Evolutionary conservation across 1,284 basidiomycete species (phyloP), one percentile per base, ranked within the genome.

Genomic region (Ustilago xerochloae): DNA sequence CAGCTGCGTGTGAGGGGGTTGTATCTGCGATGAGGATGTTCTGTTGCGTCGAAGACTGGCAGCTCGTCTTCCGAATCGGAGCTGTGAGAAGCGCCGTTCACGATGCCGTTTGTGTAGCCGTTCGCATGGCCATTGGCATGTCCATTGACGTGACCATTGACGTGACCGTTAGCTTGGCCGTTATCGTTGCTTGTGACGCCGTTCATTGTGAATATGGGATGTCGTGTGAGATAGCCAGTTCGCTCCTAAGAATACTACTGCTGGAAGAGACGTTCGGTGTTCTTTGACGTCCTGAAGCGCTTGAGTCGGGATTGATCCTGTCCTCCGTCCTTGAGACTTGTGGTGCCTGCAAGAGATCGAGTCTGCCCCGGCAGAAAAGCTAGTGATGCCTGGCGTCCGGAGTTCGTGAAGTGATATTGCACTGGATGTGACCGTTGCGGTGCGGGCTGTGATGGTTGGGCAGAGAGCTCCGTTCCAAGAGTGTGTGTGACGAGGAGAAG

Each of bases 1-100:
- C 64, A 80, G 36, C 66, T 61, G 45, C 71, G 68, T 8, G 67
- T 77, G 24, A 84, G 53, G 9, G 82, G 81, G 53, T 84, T 84
- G 70, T 71, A 84, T 29, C 82, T 63, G 12, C 82, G 66, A 46
- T 84, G 82, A 10, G 82, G 79, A 38, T 84, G 79, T 56, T 82
- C 73, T 6, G 69, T 63, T 1, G 81, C 63, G 30, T 83, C 81
- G 41, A 84, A 78, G 3, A 60, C 47, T 18, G 59, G 41, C 41
- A 60, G 60, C 18, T 58, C 56, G n/a, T 51, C 53, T 30, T 63
- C 39, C 16, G 48, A 48, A 24, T 28, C n/a, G 20, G 41, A 38
- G 6, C 36, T 38, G 24, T 62, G 45, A 9, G 39, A 30, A 35
- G 32, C 24, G n/a, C 36, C 52, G 26, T 58, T 52, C 43, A 30